phyloP scores from a whole-genome alignment of 2,329 filamentous ascomycete species.

The Saccharata proteae region DNA sequence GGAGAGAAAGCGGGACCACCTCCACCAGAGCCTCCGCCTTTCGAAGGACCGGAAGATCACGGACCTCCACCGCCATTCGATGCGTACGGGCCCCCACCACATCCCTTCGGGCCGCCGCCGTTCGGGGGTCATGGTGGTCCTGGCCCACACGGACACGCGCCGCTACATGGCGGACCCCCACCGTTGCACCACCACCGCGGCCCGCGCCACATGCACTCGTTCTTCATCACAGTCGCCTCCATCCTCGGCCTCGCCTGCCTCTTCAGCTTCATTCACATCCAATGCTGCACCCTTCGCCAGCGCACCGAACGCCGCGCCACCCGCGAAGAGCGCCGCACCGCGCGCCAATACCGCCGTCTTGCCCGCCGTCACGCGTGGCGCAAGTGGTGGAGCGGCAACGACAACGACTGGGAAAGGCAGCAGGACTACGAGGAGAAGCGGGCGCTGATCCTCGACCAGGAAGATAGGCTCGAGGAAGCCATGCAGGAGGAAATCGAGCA shows the following conservation, averaged over 20 bases:
- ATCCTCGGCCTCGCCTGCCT: constrained; percentile 34
- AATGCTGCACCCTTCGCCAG: constrained; percentile 35
- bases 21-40: constrained; percentile 7
- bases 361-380: constrained; percentile 39
- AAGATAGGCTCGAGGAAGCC: constrained; percentile 29
- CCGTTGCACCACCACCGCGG: constrained; percentile 7
- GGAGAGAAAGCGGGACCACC: neutral
- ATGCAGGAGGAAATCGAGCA: constrained; percentile 36
- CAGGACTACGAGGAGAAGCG: constrained; percentile 41
- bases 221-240: constrained; percentile 31
- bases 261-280: constrained; percentile 32
- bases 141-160: too few relatives aligned
- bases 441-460: constrained; percentile 34
- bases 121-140: constrained; percentile 3
- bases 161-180: constrained; percentile 2
- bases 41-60: neutral
- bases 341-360: constrained; percentile 39
- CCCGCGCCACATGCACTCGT: constrained; percentile 15
- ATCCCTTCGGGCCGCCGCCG: constrained; percentile 1
- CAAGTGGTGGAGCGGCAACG: constrained; percentile 35
- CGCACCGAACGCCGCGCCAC: constrained; percentile 37
- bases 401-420: constrained; percentile 20
- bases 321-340: constrained; percentile 41
- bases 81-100: too few relatives aligned
- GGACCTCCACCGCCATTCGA: constrained; percentile 1